Evolutionary conservation across 179 eudicot species (phyloP).

Genomic region (Actinidia arguta): DNA sequence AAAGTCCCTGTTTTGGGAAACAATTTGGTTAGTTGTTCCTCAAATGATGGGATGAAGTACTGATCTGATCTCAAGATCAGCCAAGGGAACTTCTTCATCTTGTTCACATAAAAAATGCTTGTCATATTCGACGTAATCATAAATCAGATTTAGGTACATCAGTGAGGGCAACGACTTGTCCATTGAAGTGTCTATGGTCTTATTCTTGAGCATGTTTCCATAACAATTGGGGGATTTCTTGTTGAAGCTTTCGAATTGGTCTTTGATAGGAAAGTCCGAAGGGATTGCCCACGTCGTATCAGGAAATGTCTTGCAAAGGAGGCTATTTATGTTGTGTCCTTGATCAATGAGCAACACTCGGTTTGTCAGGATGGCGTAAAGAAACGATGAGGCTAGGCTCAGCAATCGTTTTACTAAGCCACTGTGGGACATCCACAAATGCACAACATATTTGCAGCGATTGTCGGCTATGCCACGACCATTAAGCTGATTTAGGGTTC

Average conservation of each 20-base stretch:
- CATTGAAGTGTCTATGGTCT: neutral
- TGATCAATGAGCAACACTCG: conserved; percentile 80
- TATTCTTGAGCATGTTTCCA: conserved; percentile 60
- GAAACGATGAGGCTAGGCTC: conserved; percentile 67
- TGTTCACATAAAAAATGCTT: conserved; percentile 85
- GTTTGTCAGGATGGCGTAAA: too few species aligned
- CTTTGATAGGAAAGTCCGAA: conserved; percentile 59
- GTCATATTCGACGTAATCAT: conserved; percentile 78
- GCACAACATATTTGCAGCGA: too few species aligned
- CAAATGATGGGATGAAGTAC: conserved; percentile 83
- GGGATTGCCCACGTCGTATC: conserved; percentile 78
- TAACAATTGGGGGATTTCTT: conserved; percentile 53
- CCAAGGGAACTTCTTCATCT: conserved; percentile 67
- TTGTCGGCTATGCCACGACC: conserved; percentile 43
- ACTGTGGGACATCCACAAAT: conserved; percentile 75
- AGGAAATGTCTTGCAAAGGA: conserved; percentile 91
- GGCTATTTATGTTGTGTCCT: conserved; percentile 65
- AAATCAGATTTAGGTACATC: conserved; percentile 73
- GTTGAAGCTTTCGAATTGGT: conserved; percentile 46
- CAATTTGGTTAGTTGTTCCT: conserved; percentile 59
- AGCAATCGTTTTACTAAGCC: conserved; percentile 82
- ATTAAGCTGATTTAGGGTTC: conserved; percentile 57
- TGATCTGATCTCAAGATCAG: conserved; percentile 76
- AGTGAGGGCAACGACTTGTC: conserved; percentile 36
- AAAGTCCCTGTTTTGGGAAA: conserved; percentile 77